Percentiles rank a stretch among this genome's conserved stretches.
Evolutionary conservation across 495 filamentous ascomycete genomes (phyloP).

Genomic region (Thermochaetoides thermophila): DNA sequence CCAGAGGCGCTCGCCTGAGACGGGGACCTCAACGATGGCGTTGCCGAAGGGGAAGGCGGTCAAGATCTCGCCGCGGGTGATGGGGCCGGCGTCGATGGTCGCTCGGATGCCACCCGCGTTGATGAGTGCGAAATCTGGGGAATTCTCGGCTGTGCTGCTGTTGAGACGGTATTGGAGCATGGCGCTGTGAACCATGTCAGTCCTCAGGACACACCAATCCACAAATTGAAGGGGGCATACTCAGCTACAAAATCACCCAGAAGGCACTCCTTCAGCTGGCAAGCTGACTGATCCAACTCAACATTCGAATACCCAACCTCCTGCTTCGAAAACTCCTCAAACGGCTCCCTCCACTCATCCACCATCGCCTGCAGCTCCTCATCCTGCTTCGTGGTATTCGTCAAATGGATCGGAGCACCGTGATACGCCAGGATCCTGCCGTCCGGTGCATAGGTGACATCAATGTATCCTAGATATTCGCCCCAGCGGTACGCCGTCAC

Average conservation of each 20-base stretch:
- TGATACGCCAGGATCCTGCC: constrained; percentile 40
- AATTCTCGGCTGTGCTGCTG: constrained; percentile 14
- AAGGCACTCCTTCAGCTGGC: constrained; percentile 35
- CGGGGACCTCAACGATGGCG: constrained; percentile 32
- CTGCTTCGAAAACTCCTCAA: constrained; percentile 33
- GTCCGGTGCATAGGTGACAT: constrained; percentile 35
- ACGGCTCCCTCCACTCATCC: constrained; percentile 35
- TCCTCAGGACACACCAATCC: constrained; percentile 2
- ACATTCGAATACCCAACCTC: constrained; percentile 31
- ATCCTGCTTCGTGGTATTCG: constrained; percentile 38
- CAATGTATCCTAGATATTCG: constrained; percentile 44
- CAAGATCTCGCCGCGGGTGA: constrained; percentile 40
- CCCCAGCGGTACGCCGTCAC: constrained; percentile 46
- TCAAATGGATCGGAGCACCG: constrained; percentile 41
- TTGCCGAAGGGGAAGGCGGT: constrained; percentile 45
- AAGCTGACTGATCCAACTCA: constrained; percentile 36
- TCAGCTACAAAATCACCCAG: constrained; percentile 37
- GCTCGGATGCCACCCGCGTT: constrained; percentile 44
- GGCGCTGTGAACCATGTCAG: constrained; percentile 21
- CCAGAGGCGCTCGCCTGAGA: constrained; percentile 34
- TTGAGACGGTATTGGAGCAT: constrained; percentile 38
- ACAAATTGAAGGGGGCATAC: constrained; percentile 9
- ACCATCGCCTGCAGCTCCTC: constrained; percentile 34
- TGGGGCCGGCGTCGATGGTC: constrained; percentile 34
- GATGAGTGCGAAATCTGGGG: constrained; percentile 32